Conservation (phyloP, 768 basidiomycete genomes). For the Tephrocybe sp. region DNA sequence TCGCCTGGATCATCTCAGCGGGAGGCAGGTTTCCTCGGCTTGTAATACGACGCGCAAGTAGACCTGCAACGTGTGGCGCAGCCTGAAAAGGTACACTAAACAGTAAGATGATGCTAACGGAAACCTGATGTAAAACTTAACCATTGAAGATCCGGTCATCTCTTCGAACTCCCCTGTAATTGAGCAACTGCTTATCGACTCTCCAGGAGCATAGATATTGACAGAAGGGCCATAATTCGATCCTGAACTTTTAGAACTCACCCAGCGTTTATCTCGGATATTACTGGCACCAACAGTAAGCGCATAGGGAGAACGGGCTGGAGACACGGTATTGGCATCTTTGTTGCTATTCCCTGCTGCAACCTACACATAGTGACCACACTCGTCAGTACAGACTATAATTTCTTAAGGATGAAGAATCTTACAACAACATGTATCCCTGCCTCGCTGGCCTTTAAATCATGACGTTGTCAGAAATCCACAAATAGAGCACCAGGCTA, state of each 20-base stretch:
- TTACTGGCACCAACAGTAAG: background rate
- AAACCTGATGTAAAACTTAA: too few relatives aligned
- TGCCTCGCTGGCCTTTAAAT: too few relatives aligned
- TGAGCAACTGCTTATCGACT: too few relatives aligned
- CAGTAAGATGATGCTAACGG: too few relatives aligned
- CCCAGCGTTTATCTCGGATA: background rate
- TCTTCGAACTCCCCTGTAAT: too few relatives aligned
- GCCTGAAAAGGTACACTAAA: background rate
- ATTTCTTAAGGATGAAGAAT: too few relatives aligned
- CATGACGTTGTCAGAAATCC: too few relatives aligned
- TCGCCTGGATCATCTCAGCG: background rate
- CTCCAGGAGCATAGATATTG: background rate
- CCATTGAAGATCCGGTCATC: too few relatives aligned
- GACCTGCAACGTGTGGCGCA: background rate
- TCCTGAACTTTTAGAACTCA: background rate
- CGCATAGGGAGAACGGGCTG: slow-evolving; percentile 9
- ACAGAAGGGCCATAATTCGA: background rate
- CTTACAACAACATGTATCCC: too few relatives aligned
- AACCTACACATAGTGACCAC: background rate
- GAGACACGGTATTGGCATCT: slow-evolving; percentile 23
- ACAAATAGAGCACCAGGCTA: too few relatives aligned
- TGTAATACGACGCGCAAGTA: background rate
- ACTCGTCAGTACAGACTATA: too few relatives aligned
- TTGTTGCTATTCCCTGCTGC: slow-evolving; percentile 14
- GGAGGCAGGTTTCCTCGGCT: background rate